Conservation (phyloP, 2,329 filamentous ascomycete genomes). For the Paecilomyces formosus region DNA sequence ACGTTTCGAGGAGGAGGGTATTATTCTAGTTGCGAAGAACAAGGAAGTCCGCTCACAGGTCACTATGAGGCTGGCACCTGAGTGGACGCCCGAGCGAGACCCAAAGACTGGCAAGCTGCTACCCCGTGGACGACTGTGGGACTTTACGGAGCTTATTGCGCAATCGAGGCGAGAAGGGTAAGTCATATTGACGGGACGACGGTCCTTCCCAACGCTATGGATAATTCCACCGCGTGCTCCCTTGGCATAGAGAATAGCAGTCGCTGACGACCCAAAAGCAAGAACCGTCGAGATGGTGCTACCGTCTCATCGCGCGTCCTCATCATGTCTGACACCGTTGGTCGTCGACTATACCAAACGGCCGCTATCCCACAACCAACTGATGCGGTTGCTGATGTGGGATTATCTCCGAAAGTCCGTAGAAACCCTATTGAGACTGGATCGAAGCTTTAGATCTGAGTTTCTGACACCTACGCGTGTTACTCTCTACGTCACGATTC, state of each 20-base stretch:
- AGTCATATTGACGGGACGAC: conserved; percentile 9
- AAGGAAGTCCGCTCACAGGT: conserved; percentile 44
- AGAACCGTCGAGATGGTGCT: conserved; percentile 88
- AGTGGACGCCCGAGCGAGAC: conserved; percentile 68
- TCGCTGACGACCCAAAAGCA: conserved; percentile 34
- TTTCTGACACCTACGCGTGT: background rate
- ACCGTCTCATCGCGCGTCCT: conserved; percentile 81
- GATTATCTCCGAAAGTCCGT: conserved; percentile 27
- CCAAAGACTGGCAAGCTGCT: conserved; percentile 52
- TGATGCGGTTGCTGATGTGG: conserved; percentile 16
- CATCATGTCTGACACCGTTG: conserved; percentile 66
- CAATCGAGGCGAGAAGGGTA: conserved; percentile 71
- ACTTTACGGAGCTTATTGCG: conserved; percentile 84
- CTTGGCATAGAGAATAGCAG: background rate
- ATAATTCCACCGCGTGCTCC: background rate
- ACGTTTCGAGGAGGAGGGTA: conserved; percentile 84
- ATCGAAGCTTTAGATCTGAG: conserved; percentile 18
- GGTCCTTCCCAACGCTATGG: background rate
- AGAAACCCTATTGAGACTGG: conserved; percentile 28
- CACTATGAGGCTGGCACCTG: conserved; percentile 59
- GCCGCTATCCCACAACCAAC: conserved; percentile 18
- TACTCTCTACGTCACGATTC: background rate
- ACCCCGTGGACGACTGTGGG: conserved; percentile 74
- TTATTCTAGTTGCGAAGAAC: conserved; percentile 64
- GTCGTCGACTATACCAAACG: conserved; percentile 55